These are phyloP conservation scores for Malassezia furfur DNA, from an alignment of 1,284 basidiomycete species.

Conservation along the genomic window DNA sequence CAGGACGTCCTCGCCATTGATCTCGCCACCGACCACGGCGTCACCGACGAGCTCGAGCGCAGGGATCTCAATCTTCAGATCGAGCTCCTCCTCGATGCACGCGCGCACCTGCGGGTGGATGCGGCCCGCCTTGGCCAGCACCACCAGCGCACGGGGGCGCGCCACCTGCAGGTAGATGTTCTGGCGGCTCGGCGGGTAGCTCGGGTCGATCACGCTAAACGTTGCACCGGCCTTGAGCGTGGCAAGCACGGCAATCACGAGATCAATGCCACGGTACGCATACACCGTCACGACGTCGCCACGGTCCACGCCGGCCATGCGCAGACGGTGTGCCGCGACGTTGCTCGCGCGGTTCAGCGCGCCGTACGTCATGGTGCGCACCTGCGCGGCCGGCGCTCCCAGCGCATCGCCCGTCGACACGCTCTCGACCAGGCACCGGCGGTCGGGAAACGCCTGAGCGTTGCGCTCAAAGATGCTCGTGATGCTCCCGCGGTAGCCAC, in stretches of 20 bases:
- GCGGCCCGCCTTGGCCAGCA: constrained; percentile 79
- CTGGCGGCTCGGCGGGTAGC: constrained; percentile 88
- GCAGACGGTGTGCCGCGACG: constrained; percentile 78
- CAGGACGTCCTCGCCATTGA: constrained; percentile 51
- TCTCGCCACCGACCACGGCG: constrained; percentile 59
- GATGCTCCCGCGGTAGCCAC: constrained; percentile 89
- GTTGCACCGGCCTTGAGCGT: constrained; percentile 92
- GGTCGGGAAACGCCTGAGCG: constrained; percentile 35
- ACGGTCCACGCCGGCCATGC: constrained; percentile 72
- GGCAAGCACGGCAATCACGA: constrained; percentile 93
- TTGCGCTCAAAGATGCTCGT: constrained; percentile 57
- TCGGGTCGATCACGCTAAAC: constrained; percentile 96
- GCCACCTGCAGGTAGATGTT: constrained; percentile 93
- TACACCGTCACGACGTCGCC: constrained; percentile 99
- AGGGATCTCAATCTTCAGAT: constrained; percentile 82
- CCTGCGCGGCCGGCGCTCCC: constrained; percentile 53
- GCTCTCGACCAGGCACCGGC: constrained; percentile 52
- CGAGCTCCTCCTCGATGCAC: constrained; percentile 68
- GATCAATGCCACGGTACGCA: constrained; percentile 87
- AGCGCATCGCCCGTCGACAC: constrained; percentile 69
- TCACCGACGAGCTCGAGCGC: constrained; percentile 67
- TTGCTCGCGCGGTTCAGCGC: constrained; percentile 78
- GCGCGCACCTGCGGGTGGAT: constrained; percentile 74
- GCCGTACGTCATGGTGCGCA: constrained; percentile 63
- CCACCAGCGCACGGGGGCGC: constrained; percentile 80